Percentiles rank a stretch among this genome's conserved stretches.
Conservation (phyloP, 2,329 filamentous ascomycete species). For the Endoconidiophora laricicola region DNA sequence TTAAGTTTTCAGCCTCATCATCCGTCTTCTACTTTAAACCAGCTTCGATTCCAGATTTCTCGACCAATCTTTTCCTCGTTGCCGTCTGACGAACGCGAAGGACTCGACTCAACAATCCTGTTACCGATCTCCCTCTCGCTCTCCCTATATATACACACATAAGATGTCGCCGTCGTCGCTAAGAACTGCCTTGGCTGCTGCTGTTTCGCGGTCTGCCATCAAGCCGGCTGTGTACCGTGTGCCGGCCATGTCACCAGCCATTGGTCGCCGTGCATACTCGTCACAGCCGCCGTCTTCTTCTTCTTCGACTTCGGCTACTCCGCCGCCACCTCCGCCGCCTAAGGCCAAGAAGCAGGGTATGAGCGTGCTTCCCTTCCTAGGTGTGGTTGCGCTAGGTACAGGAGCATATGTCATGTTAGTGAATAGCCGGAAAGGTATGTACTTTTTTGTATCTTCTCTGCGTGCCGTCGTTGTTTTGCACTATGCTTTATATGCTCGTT, state of each 20-base stretch:
- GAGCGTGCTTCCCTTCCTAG: slow-evolving; percentile 11
- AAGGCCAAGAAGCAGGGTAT: slow-evolving; percentile 8
- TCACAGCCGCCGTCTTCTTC: no score
- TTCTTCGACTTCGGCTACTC: not conserved
- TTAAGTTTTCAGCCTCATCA: no score
- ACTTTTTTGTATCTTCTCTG: not conserved
- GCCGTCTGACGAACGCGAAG: no score
- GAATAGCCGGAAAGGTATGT: slow-evolving; percentile 31
- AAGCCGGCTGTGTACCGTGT: not conserved
- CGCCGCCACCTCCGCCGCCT: not conserved
- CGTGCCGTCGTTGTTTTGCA: not conserved
- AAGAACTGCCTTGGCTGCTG: not conserved
- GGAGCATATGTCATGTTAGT: slow-evolving; percentile 34
- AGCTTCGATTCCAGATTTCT: no score
- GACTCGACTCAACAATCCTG: no score
- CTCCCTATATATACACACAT: no score
- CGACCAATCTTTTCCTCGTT: no score
- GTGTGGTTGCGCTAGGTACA: slow-evolving; percentile 7
- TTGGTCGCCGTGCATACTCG: slow-evolving; percentile 12
- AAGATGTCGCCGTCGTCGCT: not conserved
- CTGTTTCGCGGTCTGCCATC: not conserved
- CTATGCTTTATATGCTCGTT: not conserved
- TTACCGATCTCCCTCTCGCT: no score
- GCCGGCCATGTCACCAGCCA: not conserved
- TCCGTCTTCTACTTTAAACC: no score